Conservation (phyloP, 2,329 filamentous ascomycete genomes). For the Neofusicoccum ribis region DNA sequence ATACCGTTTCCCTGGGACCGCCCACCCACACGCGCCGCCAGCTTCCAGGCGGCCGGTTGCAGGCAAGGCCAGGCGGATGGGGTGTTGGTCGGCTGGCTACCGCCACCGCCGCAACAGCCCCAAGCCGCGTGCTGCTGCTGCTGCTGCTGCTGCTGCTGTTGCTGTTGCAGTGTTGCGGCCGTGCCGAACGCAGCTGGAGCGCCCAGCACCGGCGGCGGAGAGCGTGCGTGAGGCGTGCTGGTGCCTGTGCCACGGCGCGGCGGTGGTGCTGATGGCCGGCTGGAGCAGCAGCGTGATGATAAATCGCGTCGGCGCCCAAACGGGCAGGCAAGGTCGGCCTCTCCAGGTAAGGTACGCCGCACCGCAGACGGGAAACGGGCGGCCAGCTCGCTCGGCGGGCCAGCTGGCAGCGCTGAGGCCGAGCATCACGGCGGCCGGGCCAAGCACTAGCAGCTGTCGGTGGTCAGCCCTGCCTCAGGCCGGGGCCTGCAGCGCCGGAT, state of each 20-base stretch:
- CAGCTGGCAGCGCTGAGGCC: background rate
- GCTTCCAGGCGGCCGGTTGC: background rate
- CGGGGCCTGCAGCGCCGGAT: background rate
- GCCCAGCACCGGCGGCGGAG: too few species aligned
- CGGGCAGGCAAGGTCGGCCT: background rate
- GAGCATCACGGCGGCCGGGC: too few species aligned
- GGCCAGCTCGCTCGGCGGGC: background rate
- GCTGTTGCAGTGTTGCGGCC: background rate
- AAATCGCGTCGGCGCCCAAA: background rate
- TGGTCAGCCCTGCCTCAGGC: constrained; percentile 8
- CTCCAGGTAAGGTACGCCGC: too few species aligned
- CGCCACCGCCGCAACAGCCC: background rate
- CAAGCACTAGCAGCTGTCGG: background rate
- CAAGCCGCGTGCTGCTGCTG: too few species aligned
- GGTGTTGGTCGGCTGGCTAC: background rate
- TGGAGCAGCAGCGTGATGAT: too few species aligned
- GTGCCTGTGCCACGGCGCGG: background rate
- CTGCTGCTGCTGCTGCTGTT: background rate
- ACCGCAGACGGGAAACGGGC: too few species aligned
- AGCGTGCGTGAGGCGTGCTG: too few species aligned
- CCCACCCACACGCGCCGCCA: background rate
- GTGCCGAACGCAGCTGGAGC: background rate
- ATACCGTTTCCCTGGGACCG: background rate
- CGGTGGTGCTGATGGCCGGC: background rate
- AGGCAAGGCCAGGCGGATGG: background rate